phyloP scores from a whole-genome alignment of 2,329 filamentous ascomycete genomes.

The Coleophoma eucalyptorum region DNA sequence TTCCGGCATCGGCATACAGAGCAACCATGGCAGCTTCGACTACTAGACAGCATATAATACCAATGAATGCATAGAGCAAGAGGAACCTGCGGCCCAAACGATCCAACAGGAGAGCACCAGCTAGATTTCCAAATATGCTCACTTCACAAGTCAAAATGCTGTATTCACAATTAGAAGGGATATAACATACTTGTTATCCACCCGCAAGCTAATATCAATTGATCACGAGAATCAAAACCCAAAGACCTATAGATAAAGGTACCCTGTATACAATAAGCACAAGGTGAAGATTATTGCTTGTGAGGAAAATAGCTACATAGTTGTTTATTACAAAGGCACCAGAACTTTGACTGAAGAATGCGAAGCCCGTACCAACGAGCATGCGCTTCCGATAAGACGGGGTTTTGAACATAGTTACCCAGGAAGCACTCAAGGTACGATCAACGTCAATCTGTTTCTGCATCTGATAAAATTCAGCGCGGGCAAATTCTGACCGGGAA shows the following conservation, averaged over 20 bases:
- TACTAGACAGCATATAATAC: background rate
- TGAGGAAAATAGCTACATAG: background rate
- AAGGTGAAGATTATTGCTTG: too few species aligned
- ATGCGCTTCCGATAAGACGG: slow-evolving; percentile 4
- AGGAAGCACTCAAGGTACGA: background rate
- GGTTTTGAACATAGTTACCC: background rate
- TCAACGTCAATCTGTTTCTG: slow-evolving; percentile 3
- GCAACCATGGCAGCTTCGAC: slow-evolving; percentile 4
- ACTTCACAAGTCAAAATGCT: background rate
- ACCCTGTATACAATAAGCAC: too few species aligned
- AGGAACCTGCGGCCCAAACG: background rate
- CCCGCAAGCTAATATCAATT: too few species aligned
- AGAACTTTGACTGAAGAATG: background rate
- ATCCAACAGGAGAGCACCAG: slow-evolving; percentile 1
- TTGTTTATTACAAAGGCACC: slow-evolving; percentile 3
- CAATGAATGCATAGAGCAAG: background rate
- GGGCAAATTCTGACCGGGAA: background rate
- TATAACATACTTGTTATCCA: too few species aligned
- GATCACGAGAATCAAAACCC: too few species aligned
- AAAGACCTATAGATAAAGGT: too few species aligned
- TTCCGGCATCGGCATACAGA: background rate
- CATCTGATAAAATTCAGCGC: slow-evolving; percentile 7
- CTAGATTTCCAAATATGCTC: background rate
- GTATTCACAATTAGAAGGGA: too few species aligned
- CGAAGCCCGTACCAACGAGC: background rate